phyloP scores from a whole-genome alignment of 306 rosid species.

The Prunus dulcis region DNA sequence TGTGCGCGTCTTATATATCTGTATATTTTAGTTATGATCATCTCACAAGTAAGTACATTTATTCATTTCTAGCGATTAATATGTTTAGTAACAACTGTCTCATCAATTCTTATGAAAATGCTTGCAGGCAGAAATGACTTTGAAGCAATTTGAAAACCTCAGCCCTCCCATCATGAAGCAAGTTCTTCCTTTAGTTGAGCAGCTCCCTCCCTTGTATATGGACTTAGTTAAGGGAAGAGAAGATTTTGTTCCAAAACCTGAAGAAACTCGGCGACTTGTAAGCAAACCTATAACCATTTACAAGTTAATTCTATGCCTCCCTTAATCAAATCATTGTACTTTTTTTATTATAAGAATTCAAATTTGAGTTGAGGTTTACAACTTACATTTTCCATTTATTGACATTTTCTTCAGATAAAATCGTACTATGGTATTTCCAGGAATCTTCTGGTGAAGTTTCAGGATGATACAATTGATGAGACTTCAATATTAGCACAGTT shows the following conservation, averaged over 20 bases:
- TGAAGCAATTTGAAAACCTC: constrained; percentile 72
- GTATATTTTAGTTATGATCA: not conserved
- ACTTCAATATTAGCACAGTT: constrained; percentile 75
- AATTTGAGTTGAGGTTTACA: not conserved
- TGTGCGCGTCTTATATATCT: not conserved
- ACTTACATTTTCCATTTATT: not conserved
- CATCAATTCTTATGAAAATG: constrained; percentile 23
- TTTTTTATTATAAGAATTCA: not conserved
- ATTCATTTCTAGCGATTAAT: not conserved
- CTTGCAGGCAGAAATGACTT: constrained; percentile 93
- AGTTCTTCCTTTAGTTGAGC: constrained; percentile 94
- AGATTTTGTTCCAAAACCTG: constrained; percentile 85
- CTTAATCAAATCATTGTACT: constrained; percentile 12
- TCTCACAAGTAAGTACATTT: not conserved
- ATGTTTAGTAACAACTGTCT: constrained; percentile 5
- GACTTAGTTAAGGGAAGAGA: constrained; percentile 86
- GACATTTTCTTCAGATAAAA: constrained; percentile 59
- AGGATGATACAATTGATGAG: constrained; percentile 85
- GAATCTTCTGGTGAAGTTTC: constrained; percentile 85
- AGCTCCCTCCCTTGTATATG: constrained; percentile 94
- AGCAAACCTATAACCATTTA: constrained; percentile 31
- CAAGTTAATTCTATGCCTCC: constrained; percentile 3
- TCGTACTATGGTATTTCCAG: constrained; percentile 90
- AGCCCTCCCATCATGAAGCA: constrained; percentile 97
- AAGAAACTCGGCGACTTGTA: constrained; percentile 85